Evolutionary conservation across 495 filamentous ascomycete genomes (phyloP).

Genomic region (Poronia punctata): DNA sequence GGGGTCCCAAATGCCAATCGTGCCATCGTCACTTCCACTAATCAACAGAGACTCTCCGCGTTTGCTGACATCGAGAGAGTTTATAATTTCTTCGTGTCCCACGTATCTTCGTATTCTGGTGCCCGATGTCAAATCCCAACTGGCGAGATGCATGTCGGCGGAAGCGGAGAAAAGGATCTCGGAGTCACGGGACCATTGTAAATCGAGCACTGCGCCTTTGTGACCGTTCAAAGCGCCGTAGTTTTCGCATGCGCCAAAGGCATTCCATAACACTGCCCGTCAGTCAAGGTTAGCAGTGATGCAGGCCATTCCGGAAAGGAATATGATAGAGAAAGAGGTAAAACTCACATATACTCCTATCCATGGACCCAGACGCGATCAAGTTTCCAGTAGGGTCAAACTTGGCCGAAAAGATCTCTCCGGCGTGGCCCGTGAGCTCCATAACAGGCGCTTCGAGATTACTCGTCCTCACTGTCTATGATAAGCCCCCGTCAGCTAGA

Average conservation of each 20-base stretch:
- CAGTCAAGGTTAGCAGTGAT: neutral
- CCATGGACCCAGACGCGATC: slow-evolving; percentile 94
- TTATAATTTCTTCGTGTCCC: slow-evolving; percentile 91
- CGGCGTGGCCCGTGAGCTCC: slow-evolving; percentile 75
- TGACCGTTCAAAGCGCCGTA: slow-evolving; percentile 83
- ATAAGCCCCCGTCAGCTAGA: slow-evolving; percentile 10
- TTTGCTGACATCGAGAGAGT: slow-evolving; percentile 77
- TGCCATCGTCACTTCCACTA: slow-evolving; percentile 87
- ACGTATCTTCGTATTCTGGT: slow-evolving; percentile 81
- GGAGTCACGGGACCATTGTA: slow-evolving; percentile 95
- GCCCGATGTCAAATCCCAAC: slow-evolving; percentile 89
- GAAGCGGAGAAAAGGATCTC: slow-evolving; percentile 87
- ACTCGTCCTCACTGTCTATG: slow-evolving; percentile 74
- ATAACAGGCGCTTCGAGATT: slow-evolving; percentile 87
- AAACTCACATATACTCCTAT: slow-evolving; percentile 75
- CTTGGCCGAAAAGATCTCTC: slow-evolving; percentile 84
- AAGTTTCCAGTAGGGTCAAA: slow-evolving; percentile 83
- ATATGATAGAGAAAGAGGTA: neutral
- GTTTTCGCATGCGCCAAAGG: slow-evolving; percentile 87
- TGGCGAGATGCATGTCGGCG: slow-evolving; percentile 84
- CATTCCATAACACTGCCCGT: slow-evolving; percentile 90
- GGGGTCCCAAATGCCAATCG: slow-evolving; percentile 94
- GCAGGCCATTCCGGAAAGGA: neutral
- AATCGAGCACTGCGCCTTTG: slow-evolving; percentile 80
- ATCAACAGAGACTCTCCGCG: slow-evolving; percentile 84